phyloP scores from a whole-genome alignment of 2,329 filamentous ascomycete genomes.

The Elsinoe perseae region DNA sequence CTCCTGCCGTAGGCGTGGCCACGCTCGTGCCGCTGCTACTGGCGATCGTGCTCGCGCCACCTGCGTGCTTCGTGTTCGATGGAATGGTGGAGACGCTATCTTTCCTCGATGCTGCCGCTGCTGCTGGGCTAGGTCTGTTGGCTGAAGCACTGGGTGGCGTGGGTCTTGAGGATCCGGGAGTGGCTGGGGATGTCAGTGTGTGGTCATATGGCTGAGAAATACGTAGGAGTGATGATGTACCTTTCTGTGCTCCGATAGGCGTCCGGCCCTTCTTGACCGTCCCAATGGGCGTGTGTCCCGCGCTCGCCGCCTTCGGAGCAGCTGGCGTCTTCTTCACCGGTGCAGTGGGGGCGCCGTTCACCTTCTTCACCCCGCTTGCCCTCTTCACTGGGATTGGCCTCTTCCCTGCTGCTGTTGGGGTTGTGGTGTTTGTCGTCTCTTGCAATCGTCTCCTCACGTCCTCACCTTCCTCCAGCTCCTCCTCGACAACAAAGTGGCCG shows the following conservation, averaged over 20 bases:
- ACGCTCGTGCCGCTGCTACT: background rate
- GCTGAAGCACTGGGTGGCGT: background rate
- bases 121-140: background rate
- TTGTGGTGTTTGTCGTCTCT: background rate
- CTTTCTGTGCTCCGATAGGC: constrained; percentile 8
- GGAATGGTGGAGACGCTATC: constrained; percentile 9
- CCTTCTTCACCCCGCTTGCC: background rate
- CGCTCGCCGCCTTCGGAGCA: background rate
- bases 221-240: background rate
- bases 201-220: background rate
- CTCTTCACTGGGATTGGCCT: constrained; percentile 2
- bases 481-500: constrained; percentile 37
- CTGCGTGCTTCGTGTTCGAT: constrained; percentile 14
- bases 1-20: background rate
- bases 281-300: constrained; percentile 6
- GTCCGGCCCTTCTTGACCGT: background rate
- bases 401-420: constrained; percentile 1
- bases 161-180: background rate
- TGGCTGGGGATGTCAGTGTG: background rate
- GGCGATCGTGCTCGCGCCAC: background rate
- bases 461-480: constrained; percentile 19
- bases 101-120: background rate
- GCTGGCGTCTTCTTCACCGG: constrained; percentile 1
- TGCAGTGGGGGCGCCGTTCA: background rate
- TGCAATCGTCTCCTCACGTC: constrained; percentile 6